A percentile compares a stretch with the other conserved stretches of the same genome.
Conservation (phyloP, 2,329 filamentous ascomycete species). For the Pestalotiopsis fici region DNA sequence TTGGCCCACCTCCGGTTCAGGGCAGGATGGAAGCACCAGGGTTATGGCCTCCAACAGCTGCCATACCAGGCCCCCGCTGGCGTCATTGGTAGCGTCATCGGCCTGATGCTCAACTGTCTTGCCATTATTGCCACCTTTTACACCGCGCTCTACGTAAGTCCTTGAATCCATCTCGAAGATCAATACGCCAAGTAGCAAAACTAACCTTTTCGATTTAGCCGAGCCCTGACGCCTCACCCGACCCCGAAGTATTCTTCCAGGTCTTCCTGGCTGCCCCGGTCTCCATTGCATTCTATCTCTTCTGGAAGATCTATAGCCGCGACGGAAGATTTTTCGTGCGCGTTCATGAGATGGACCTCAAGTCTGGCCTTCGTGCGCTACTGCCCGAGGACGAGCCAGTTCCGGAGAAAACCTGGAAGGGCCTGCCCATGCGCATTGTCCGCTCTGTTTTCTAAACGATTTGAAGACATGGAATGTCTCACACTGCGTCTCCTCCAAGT, state of each 20-base stretch:
- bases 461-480: not conserved
- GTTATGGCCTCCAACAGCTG: constrained; percentile 50
- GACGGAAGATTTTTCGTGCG: constrained; percentile 60
- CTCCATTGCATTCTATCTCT: constrained; percentile 59
- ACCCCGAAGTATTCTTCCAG: constrained; percentile 58
- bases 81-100: constrained; percentile 68
- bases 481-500: not conserved
- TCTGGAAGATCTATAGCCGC: constrained; percentile 61
- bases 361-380: constrained; percentile 56
- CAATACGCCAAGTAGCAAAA: not conserved
- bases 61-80: constrained; percentile 53
- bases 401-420: constrained; percentile 33
- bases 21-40: constrained; percentile 59
- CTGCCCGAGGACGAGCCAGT: constrained; percentile 45
- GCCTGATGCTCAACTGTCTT: constrained; percentile 65
- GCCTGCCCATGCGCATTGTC: constrained; percentile 34
- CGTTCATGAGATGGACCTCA: constrained; percentile 61
- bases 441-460: constrained; percentile 33
- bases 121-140: constrained; percentile 74
- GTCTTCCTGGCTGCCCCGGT: constrained; percentile 58
- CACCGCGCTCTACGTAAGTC: constrained; percentile 58
- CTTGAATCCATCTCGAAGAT: not conserved
- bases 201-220: constrained; percentile 26
- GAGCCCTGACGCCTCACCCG: constrained; percentile 28
- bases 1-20: constrained; percentile 68